Base-by-base conservation (phyloP, 352 stramenopile genomes). In the Phytophthora hybrid region DNA sequence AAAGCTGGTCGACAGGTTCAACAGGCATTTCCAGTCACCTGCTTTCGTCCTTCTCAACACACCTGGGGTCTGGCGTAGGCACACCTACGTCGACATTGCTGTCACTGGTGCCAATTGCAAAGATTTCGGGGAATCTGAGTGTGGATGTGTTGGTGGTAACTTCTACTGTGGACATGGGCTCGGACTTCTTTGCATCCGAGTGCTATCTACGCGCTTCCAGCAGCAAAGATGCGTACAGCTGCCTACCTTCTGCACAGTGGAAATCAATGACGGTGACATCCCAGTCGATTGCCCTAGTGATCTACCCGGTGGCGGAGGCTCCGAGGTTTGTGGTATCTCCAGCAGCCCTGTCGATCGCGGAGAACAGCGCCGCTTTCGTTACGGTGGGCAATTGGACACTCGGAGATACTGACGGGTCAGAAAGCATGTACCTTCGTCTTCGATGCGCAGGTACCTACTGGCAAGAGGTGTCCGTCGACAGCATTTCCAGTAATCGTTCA, bases 141-240 rank as follows among this genome's bases (percentile, higher is more conserved):
- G 56, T 74, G 51, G 46, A 64, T 54, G 31, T 74, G 1, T 23
- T 74, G 37, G 71, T 78, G 37, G 54, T 78, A 23, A 51, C 66
- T 1, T 70, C 51, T 2, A 74, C 71, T 32, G 53, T 66, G 26
- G 59, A 69, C 21, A 32, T 76, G n/a, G 19, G 26, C 46, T 14
- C 34, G 53, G 59, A 59, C 4, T 74, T 78, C 4, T 78, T 71
- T 26, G 32, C n/a, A 4, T 74, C 71, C 8, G 59, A 74, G 5
- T 77, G 71, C 47, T 74, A 70, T 21, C 19, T 72, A 44, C 5
- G 16, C 44, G 56, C 16, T 41, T 68, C 29, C 18, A 67, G 37
- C 26, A 56, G 23, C 7, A 32, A 57, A 14, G 65, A 39, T 6
- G 46, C 21, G n/a, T 66, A 44, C 32, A 23, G 5, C 4, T 78